Evolutionary conservation across 2,329 filamentous ascomycete genomes (phyloP), one percentile per base, ranked within the genome.

Genomic region (Calonectria naviculata): DNA sequence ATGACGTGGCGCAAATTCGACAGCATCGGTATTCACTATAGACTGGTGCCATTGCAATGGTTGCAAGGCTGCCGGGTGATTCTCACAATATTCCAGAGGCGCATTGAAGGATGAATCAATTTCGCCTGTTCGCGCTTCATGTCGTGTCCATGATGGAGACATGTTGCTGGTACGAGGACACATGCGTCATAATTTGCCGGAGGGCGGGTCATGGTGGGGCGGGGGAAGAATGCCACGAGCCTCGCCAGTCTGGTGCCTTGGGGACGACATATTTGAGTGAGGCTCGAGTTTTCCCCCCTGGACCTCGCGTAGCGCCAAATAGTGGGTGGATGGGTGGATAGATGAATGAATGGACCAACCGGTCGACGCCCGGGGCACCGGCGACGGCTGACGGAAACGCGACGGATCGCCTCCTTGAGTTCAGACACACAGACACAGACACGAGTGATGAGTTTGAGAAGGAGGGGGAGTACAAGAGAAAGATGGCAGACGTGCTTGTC

Each of bases 111-210:
- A 61, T 44, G 38, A 41, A 61, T 29, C 61, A 47, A 64, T 64
- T 21, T 46, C 36, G 56, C 36, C 38, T 44, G 56, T 42, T 44
- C 31, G 56, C 17, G 5, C 24, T 41, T 61, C 24, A 61, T 58
- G 29, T 46, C 47, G 58, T 47, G 58, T 68, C 49, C 41, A 66
- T 36, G 15, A 34, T 52, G 26, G 56, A 26, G 49, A 63, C 31
- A 46, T 38, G 58, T 42, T 21, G 24, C 38, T n/a, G 52, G 41
- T 65, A 49, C 62, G 34, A 60, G 71, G 42, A 41, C n/a, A 34
- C 61, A 69, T 76, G 73, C 74, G 70, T 78, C 76, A 78, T 76
- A 73, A 75, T 68, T 67, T 63, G 65, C 67, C 46, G 47, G 52
- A 26, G 66, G 67, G 68, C 73, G 70, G 74, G 64, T 71, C 70